Percentiles rank a stretch among this genome's conserved stretches.
phyloP scores from a whole-genome alignment of 192 early-diverging fungal species.

The Rhizoclosmatium sp. region DNA sequence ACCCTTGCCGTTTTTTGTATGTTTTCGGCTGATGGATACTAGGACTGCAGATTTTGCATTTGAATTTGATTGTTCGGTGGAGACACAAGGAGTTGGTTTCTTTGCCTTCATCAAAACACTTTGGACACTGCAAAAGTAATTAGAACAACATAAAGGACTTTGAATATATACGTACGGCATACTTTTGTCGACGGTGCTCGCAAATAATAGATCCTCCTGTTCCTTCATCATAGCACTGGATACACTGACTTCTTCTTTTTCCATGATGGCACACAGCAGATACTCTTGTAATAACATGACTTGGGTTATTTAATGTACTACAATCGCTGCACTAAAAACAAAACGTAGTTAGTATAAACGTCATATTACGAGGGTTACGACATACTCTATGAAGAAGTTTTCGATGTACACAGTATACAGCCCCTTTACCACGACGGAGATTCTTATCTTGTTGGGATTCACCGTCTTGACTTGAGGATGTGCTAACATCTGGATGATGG shows the following conservation, averaged over 20 bases:
- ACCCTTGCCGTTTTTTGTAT: conserved; percentile 32
- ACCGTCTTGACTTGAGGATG: conserved; percentile 15
- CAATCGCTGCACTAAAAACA: conserved; percentile 21
- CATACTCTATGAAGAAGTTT: conserved; percentile 26
- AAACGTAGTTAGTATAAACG: background rate
- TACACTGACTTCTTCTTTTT: conserved; percentile 40
- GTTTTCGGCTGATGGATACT: conserved; percentile 25
- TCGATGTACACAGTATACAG: conserved; percentile 27
- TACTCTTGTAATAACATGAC: conserved; percentile 33
- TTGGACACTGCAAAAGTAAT: conserved; percentile 25
- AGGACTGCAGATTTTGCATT: conserved; percentile 42
- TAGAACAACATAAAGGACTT: background rate
- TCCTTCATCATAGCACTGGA: conserved; percentile 45
- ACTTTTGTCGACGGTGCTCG: conserved; percentile 40
- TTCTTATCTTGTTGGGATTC: conserved; percentile 17
- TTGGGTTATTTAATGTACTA: conserved; percentile 24
- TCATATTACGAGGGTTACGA: background rate
- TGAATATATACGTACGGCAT: conserved; percentile 29
- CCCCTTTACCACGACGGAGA: conserved; percentile 29
- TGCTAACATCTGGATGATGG: background rate
- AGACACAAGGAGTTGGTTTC: conserved; percentile 39
- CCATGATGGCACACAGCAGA: conserved; percentile 43
- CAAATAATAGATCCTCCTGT: conserved; percentile 44
- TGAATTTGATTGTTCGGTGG: conserved; percentile 41
- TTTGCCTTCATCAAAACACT: conserved; percentile 39